phyloP scores from a whole-genome alignment of 305 asterid genomes.

The Stenogyne calaminthoides region DNA sequence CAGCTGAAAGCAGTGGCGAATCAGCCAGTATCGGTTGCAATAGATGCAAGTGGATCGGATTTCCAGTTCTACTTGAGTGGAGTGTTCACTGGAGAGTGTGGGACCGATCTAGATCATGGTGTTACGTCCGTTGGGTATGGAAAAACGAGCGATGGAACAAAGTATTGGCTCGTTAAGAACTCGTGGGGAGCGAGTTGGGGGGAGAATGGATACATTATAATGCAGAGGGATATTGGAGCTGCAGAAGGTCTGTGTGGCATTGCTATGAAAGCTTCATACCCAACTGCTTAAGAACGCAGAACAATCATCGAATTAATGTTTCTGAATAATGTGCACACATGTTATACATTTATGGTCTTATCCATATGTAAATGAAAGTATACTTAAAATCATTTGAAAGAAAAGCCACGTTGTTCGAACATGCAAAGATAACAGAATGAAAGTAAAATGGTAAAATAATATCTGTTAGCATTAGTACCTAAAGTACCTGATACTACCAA shows the following conservation, averaged over 20 bases:
- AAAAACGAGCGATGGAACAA: slow-evolving; percentile 27
- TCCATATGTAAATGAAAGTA: neutral
- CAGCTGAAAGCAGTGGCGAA: no score
- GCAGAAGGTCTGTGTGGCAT: slow-evolving; percentile 36
- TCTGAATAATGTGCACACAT: slow-evolving; percentile 10
- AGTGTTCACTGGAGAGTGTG: slow-evolving; percentile 31
- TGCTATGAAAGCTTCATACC: slow-evolving; percentile 34
- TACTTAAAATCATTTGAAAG: neutral
- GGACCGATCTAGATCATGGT: slow-evolving; percentile 31
- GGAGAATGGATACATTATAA: slow-evolving; percentile 33
- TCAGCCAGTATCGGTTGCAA: no score
- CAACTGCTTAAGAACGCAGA: neutral
- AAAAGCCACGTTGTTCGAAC: neutral
- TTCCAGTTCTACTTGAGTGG: slow-evolving; percentile 30
- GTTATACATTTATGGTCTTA: no score
- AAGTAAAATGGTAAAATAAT: no score
- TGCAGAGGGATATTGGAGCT: slow-evolving; percentile 35
- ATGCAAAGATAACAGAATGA: neutral
- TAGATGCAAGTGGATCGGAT: no score
- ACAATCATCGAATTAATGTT: neutral
- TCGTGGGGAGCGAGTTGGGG: slow-evolving; percentile 46
- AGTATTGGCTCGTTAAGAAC: slow-evolving; percentile 43
- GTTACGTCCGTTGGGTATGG: slow-evolving; percentile 40
- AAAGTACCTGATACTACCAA: neutral
- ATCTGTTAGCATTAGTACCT: neutral